phyloP scores from a whole-genome alignment of 2,329 filamentous ascomycete genomes.

The Pseudofabraea citricarpa region DNA sequence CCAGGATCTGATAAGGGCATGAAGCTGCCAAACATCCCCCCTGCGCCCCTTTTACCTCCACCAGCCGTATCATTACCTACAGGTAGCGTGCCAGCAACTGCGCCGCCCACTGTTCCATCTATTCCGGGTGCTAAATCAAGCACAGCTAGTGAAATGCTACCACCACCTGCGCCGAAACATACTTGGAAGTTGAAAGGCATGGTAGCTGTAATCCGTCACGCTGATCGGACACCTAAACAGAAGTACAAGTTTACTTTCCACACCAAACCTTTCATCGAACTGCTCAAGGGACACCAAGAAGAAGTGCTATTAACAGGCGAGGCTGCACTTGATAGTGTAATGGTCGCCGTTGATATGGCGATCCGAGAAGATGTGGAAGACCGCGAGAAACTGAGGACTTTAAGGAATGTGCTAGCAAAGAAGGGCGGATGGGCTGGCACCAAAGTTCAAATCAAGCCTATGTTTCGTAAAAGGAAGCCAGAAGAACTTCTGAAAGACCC shows the following conservation, averaged over 20 bases:
- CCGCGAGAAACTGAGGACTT: conserved; percentile 73
- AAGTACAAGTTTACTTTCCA: conserved; percentile 99
- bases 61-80: conserved; percentile 15
- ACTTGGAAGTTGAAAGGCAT: conserved; percentile 98
- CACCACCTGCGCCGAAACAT: conserved; percentile 71
- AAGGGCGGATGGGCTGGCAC: conserved; percentile 94
- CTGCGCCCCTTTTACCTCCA: conserved; percentile 21
- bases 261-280: conserved; percentile 89
- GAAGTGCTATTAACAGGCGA: conserved; percentile 93
- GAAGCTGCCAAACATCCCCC: conserved; percentile 16
- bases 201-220: conserved; percentile 92
- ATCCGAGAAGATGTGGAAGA: conserved; percentile 79
- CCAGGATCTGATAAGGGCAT: conserved; percentile 17
- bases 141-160: conserved; percentile 15
- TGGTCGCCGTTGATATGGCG: conserved; percentile 80
- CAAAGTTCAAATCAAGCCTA: conserved; percentile 98
- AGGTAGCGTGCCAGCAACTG: conserved; percentile 11
- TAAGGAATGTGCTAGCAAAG: conserved; percentile 83
- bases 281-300: conserved; percentile 92
- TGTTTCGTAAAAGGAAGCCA: conserved; percentile 87
- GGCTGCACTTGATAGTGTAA: conserved; percentile 80
- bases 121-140: conserved; percentile 10
- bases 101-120: conserved; percentile 16
- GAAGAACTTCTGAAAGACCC: conserved; percentile 43
- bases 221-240: conserved; percentile 95